Base-by-base conservation (phyloP, 2,329 filamentous ascomycete genomes). In the Lizonia empirigonia region DNA sequence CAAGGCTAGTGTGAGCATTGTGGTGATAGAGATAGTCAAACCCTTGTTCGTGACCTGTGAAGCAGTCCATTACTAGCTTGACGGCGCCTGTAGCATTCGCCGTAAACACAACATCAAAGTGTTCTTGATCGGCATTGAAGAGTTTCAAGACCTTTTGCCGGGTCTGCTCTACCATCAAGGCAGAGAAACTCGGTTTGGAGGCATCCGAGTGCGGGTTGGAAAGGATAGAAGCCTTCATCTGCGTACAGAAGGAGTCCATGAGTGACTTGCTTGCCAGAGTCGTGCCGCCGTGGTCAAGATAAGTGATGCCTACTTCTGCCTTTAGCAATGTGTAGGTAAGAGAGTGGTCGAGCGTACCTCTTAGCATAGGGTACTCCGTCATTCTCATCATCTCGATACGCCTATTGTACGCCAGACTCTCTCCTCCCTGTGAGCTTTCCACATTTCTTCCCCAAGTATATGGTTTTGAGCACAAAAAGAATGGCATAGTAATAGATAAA, bases 101-200 rank as follows among this genome's bases (percentile, higher is more conserved):
- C n/a, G 94, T 90, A 68, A 97, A 97, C 1, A 97, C 83, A 1
- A 97, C 73, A 63, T 97, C 92, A 63, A 92, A 97, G 4, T 89
- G 79, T 6, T 85, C 81, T 5, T 91, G 89, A 55, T 90, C 85
- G 1, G 91, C 91, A 27, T 87, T 85, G 74, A 96, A 91, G 67
- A 95, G 91, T 2, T 79, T 78, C 13, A 97, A 77, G 2, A 75
- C 63, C 56, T 67, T 57, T 45, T 54, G 29, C 55, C 72, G 45
- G 50, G 69, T 65, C 7, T 85, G 75, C 19, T 78, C 74, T 55
- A 87, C 82, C 26, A 88, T 80, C 50, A 80, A 75, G 22, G 81
- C 77, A 4, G 83, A 83, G 1, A 82, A 80, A 16, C 82, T 71
- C 47, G 79, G 80, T 12, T 84, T 85, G 0, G 84, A 83, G 13